Evolutionary conservation across 2,329 filamentous ascomycete genomes (phyloP).

Genomic region (Aureobasidium zeae): DNA sequence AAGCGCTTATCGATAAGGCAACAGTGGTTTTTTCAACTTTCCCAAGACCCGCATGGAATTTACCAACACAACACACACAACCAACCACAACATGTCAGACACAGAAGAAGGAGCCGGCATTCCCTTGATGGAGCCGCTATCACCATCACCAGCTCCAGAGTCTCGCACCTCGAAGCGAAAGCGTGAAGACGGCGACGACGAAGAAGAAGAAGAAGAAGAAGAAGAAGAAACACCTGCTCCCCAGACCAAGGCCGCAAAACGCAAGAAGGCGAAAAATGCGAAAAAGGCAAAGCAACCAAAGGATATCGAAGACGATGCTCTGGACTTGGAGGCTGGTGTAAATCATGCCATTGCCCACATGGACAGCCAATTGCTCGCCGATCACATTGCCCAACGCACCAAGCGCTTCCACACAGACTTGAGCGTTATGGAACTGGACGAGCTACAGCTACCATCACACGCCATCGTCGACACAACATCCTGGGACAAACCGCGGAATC

Average conservation of each 20-base stretch:
- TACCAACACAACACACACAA: no score
- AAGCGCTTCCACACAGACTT: conserved; percentile 70
- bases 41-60: not conserved
- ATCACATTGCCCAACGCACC: conserved; percentile 73
- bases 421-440: conserved; percentile 74
- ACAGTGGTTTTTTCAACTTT: not conserved
- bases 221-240: conserved; percentile 17
- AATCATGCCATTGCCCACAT: conserved; percentile 74
- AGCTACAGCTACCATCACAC: conserved; percentile 60
- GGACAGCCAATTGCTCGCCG: conserved; percentile 73
- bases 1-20: conserved; percentile 6
- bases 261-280: conserved; percentile 42
- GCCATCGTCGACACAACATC: conserved; percentile 67
- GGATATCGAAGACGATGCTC: conserved; percentile 54
- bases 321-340: conserved; percentile 46
- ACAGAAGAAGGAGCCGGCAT: conserved; percentile 35
- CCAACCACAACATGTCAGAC: conserved; percentile 32
- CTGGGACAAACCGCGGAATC: conserved; percentile 56
- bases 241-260: conserved; percentile 33
- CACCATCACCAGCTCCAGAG: conserved; percentile 24
- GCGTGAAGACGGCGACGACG: conserved; percentile 26
- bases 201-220: no score
- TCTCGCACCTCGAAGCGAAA: conserved; percentile 39
- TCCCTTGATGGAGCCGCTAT: conserved; percentile 36
- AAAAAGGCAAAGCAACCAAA: conserved; percentile 51